Evolutionary conservation across 2,329 filamentous ascomycete species (phyloP).

Genomic region (Pleomassaria siparia): DNA sequence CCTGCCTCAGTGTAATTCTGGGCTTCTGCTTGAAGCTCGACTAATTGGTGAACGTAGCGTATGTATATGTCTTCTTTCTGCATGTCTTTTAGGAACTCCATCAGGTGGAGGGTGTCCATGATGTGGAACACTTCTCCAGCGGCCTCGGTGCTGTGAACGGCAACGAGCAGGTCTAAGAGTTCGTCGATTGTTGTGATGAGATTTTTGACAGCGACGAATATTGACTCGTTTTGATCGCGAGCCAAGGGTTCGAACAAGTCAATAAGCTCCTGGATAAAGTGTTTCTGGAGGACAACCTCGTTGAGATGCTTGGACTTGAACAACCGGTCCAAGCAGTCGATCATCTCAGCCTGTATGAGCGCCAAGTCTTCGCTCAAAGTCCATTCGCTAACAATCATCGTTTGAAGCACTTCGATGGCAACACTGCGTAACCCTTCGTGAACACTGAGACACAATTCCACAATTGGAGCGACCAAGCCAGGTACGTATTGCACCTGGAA

Average conservation of each 20-base stretch:
- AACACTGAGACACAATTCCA: slow-evolving; percentile 91
- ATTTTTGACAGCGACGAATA: slow-evolving; percentile 75
- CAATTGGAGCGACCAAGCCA: slow-evolving; percentile 83
- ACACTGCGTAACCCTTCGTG: slow-evolving; percentile 88
- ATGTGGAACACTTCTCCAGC: slow-evolving; percentile 77
- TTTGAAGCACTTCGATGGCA: slow-evolving; percentile 90
- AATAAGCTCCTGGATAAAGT: slow-evolving; percentile 85
- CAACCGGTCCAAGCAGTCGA: slow-evolving; percentile 85
- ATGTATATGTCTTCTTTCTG: slow-evolving; percentile 97
- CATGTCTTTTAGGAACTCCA: slow-evolving; percentile 97
- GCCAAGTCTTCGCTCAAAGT: slow-evolving; percentile 89
- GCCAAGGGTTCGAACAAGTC: slow-evolving; percentile 75
- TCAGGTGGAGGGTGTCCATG: slow-evolving; percentile 84
- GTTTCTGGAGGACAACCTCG: slow-evolving; percentile 86
- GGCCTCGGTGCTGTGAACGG: slow-evolving; percentile 77
- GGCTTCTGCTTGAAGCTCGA: slow-evolving; percentile 71
- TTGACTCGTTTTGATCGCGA: slow-evolving; percentile 66
- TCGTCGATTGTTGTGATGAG: slow-evolving; percentile 86
- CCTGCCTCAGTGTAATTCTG: slow-evolving; percentile 86
- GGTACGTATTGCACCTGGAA: slow-evolving; percentile 99
- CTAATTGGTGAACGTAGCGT: slow-evolving; percentile 90
- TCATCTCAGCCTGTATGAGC: slow-evolving; percentile 92
- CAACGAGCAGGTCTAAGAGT: slow-evolving; percentile 85
- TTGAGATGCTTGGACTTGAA: slow-evolving; percentile 89
- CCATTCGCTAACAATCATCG: slow-evolving; percentile 99